Conservation (phyloP, 2,329 filamentous ascomycete genomes). For the Periconia sp. region DNA sequence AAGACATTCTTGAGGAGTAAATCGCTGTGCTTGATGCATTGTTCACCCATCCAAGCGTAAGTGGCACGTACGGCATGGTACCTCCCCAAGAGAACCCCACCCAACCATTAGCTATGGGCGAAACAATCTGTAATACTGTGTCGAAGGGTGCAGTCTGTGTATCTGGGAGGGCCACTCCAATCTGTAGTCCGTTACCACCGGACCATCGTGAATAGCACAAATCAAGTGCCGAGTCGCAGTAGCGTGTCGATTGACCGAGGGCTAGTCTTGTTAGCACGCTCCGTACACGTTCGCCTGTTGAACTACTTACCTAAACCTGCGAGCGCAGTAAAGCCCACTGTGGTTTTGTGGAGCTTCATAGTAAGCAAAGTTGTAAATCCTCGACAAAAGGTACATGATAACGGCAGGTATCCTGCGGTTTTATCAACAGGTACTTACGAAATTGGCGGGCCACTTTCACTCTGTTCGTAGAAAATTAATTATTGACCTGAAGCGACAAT, state of each 20-base stretch:
- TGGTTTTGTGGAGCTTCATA: slow-evolving; percentile 19
- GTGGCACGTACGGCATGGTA: slow-evolving; percentile 56
- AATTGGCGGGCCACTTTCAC: slow-evolving; percentile 11
- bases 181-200: slow-evolving; percentile 40
- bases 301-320: slow-evolving; percentile 17
- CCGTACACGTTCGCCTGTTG: slow-evolving; percentile 2
- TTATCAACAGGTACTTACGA: slow-evolving; percentile 16
- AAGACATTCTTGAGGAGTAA: slow-evolving; percentile 53
- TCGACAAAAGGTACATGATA: slow-evolving; percentile 3
- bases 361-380: slow-evolving; percentile 1
- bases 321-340: slow-evolving; percentile 12
- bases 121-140: slow-evolving; percentile 52
- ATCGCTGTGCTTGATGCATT: slow-evolving; percentile 45
- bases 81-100: slow-evolving; percentile 59
- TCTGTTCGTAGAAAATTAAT: slow-evolving; percentile 21
- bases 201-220: slow-evolving; percentile 54
- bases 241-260: slow-evolving; percentile 25
- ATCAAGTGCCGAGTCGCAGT: slow-evolving; percentile 29
- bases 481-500: slow-evolving; percentile 14
- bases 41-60: slow-evolving; percentile 55
- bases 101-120: slow-evolving; percentile 55
- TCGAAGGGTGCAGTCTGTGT: slow-evolving; percentile 44
- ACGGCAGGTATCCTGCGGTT: slow-evolving; percentile 5
- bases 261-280: slow-evolving; percentile 10
- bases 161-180: slow-evolving; percentile 46